Evolutionary conservation across 1,284 basidiomycete genomes (phyloP), one percentile per base, ranked within the genome.

Genomic region (Microbotryomycetes sp.): DNA sequence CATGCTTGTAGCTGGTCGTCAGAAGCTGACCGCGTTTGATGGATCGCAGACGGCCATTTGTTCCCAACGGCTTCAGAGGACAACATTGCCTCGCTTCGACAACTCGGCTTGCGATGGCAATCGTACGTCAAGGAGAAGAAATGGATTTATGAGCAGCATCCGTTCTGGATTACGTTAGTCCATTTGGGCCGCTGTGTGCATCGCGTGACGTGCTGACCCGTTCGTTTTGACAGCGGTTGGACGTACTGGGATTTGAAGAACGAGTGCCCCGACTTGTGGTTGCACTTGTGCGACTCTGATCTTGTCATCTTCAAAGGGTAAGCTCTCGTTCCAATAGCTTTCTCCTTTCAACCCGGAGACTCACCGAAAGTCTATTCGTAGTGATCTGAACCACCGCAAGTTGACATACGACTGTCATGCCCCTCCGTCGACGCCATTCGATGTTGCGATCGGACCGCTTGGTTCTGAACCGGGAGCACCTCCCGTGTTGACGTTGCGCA

Each of bases 81-180:
- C 48, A 91, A 97, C 75, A 77, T 89, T 60, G 87, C 89, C 70
- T 87, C 88, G 50, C 80, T 97, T 57, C 82, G 86, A 59, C 80
- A 83, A 58, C 82, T 97, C 60, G 94, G 91, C 53, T 76, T 81
- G 65, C 83, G 94, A 54, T 97, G 93, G 93, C 96, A 97, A 83
- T 83, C 89, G 83, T 98, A 97, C 75, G 91, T 91, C 76, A 86
- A 83, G 73, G 86, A 94, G 73, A 91, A 91, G 51, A 89, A 86
- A 79, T 96, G 91, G 89, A 82, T 91, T 54, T 97, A 96, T 75
- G 91, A 97, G 76, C 88, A 92, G 76, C 94, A 97, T 71, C 90
- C 93, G 21, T 94, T 92, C 82, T 94, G 91, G 91, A 57, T 62
- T 60, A 66, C 71, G 16, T 89, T 90, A 52, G 13, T 24, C 46